Conservation (phyloP, 176 grass and related monocot species). For the Rhynchospora breviuscula region DNA sequence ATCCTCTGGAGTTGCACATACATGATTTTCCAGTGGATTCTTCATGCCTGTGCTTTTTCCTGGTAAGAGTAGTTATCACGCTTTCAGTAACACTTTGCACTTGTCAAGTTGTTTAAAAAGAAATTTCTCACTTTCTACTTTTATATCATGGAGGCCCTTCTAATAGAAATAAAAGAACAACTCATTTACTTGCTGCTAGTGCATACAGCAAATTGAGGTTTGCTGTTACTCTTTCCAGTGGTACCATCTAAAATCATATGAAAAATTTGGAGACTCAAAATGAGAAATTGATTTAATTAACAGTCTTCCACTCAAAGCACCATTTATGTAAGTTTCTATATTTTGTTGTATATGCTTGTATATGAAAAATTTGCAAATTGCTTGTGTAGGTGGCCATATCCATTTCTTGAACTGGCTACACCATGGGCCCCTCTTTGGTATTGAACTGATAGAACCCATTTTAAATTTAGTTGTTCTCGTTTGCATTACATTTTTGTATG, state of each 20-base stretch:
- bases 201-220: neutral
- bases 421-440: constrained; percentile 51
- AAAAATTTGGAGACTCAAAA: neutral
- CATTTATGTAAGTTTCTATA: neutral
- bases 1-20: constrained; percentile 52
- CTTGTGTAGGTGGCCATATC: constrained; percentile 52
- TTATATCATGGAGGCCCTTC: neutral
- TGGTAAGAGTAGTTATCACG: constrained; percentile 30
- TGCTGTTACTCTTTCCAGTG: neutral
- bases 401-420: constrained; percentile 40
- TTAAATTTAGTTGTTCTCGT: neutral
- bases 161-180: neutral
- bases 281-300: neutral
- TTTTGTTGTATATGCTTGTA: neutral
- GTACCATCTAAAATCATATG: neutral
- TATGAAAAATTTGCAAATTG: neutral
- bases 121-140: neutral
- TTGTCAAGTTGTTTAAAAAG: neutral
- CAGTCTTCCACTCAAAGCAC: neutral
- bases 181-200: neutral
- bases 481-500: neutral
- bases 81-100: neutral
- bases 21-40: constrained; percentile 47
- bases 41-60: constrained; percentile 45
- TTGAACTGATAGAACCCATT: neutral